Evolutionary conservation across 2,329 filamentous ascomycete genomes (phyloP).

Genomic region (Ophiostoma himal-ulmi): DNA sequence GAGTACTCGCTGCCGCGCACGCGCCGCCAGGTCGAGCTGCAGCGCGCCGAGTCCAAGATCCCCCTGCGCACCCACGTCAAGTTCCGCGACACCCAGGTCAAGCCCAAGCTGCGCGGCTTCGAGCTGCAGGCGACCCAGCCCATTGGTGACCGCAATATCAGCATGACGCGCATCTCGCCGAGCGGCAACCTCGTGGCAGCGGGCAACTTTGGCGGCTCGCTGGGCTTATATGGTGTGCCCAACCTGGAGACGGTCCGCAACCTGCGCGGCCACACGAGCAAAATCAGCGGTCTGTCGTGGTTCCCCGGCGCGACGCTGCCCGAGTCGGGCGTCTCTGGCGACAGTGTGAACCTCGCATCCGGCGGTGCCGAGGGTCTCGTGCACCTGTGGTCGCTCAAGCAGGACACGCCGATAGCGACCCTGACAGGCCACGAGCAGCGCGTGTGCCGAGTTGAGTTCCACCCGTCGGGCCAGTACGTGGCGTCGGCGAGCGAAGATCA

Average conservation of each 20-base stretch:
- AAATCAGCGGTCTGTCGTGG: conserved; percentile 88
- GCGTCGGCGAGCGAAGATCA: conserved; percentile 94
- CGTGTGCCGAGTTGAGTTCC: conserved; percentile 89
- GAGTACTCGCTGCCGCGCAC: conserved; percentile 78
- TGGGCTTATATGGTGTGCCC: conserved; percentile 80
- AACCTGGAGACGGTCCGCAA: conserved; percentile 70
- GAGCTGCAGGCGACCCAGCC: conserved; percentile 93
- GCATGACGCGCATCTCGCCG: conserved; percentile 86
- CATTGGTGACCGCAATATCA: conserved; percentile 82
- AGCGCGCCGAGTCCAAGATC: conserved; percentile 75
- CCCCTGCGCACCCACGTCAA: conserved; percentile 85
- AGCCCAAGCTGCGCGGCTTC: conserved; percentile 73
- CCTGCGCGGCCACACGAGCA: conserved; percentile 78
- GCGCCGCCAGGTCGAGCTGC: conserved; percentile 67
- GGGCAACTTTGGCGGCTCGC: conserved; percentile 86
- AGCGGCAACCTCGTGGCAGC: conserved; percentile 77
- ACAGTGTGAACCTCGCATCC: conserved; percentile 77
- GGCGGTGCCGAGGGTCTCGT: conserved; percentile 84
- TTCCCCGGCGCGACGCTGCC: conserved; percentile 73
- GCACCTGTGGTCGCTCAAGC: conserved; percentile 81
- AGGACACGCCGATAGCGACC: conserved; percentile 78
- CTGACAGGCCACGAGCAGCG: conserved; percentile 78
- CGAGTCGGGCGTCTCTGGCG: conserved; percentile 62
- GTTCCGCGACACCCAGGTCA: conserved; percentile 76
- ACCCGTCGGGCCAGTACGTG: conserved; percentile 82